Conservation (phyloP, 2,329 filamentous ascomycete species). For the Botryosphaeria dothidea region DNA sequence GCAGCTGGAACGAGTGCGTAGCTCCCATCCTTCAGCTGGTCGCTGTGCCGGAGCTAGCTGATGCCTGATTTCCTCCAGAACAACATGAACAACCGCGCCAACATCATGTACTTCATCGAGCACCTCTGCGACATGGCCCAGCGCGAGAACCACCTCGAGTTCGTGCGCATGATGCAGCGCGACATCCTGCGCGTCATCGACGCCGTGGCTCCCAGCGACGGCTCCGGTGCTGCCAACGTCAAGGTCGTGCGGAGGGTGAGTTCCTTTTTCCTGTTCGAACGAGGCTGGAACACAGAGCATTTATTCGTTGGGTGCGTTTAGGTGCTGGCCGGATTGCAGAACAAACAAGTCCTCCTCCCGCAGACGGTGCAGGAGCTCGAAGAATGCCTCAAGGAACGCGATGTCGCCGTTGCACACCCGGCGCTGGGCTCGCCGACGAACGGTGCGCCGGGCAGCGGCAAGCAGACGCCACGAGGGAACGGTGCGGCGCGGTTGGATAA, state of each 20-base stretch:
- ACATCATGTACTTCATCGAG: conserved; percentile 99
- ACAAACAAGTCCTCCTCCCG: conserved; percentile 70
- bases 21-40: neutral
- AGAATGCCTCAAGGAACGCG: conserved; percentile 77
- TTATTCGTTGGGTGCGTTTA: conserved; percentile 29
- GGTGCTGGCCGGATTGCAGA: conserved; percentile 69
- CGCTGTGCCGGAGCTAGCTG: neutral
- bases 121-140: conserved; percentile 85
- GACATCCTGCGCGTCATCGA: conserved; percentile 92
- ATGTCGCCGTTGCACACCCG: conserved; percentile 43
- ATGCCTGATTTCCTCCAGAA: conserved; percentile 53
- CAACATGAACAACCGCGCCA: conserved; percentile 94
- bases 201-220: conserved; percentile 83
- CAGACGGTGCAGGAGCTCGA: conserved; percentile 80
- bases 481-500: conserved; percentile 66
- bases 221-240: conserved; percentile 87
- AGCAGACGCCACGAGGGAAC: conserved; percentile 26
- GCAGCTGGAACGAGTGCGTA: conserved; percentile 75
- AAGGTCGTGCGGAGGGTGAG: conserved; percentile 83
- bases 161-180: conserved; percentile 90
- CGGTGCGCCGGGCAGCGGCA: conserved; percentile 19
- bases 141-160: conserved; percentile 74
- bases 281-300: neutral
- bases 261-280: neutral
- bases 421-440: conserved; percentile 26